Conservation (phyloP, 495 filamentous ascomycete genomes). For the Penicillium ucsense region DNA sequence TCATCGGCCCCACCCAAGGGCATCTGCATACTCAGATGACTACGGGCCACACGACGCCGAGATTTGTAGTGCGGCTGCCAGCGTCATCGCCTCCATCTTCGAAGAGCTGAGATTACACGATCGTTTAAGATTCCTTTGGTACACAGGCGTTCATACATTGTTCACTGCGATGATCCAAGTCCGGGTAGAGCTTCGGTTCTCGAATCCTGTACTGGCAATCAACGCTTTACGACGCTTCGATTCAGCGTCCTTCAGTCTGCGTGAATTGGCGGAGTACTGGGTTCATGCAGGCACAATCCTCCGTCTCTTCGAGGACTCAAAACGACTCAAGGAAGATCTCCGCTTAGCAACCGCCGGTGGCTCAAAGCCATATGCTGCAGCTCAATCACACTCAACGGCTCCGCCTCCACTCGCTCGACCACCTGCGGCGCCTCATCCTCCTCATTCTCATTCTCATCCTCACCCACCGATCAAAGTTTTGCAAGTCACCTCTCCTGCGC, state of each 20-base stretch:
- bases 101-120: conserved; percentile 40
- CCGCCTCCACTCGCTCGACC: neutral
- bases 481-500: conserved; percentile 11
- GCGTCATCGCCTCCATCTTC: conserved; percentile 41
- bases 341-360: conserved; percentile 29
- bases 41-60: conserved; percentile 37
- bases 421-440: too few relatives aligned
- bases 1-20: conserved; percentile 38
- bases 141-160: conserved; percentile 35
- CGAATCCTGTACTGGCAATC: conserved; percentile 41
- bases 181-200: conserved; percentile 39
- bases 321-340: conserved; percentile 36
- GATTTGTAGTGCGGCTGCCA: conserved; percentile 37
- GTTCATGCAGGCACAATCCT: conserved; percentile 37
- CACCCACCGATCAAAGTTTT: conserved; percentile 6
- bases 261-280: conserved; percentile 37
- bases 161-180: conserved; percentile 45
- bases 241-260: conserved; percentile 35
- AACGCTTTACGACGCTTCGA: conserved; percentile 40
- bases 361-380: conserved; percentile 22
- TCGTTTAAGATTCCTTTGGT: conserved; percentile 38
- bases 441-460: too few relatives aligned
- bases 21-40: conserved; percentile 36
- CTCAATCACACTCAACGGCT: conserved; percentile 2
- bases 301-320: conserved; percentile 38